Percentiles rank a stretch among this genome's conserved stretches.
Evolutionary conservation across 1,139 yeast species (phyloP).

Genomic region (Yamadazyma buinensis): DNA sequence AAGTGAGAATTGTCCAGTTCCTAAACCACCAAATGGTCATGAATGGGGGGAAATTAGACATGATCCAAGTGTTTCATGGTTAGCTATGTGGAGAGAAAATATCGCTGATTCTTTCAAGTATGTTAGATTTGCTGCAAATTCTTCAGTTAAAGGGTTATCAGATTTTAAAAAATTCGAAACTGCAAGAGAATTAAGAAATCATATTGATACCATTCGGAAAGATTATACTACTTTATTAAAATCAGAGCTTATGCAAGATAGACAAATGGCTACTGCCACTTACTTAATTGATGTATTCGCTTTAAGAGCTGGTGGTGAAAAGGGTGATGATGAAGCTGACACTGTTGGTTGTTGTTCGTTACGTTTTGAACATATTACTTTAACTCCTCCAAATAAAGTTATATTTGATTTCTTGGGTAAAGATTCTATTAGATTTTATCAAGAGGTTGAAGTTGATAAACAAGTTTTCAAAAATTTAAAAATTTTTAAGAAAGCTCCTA

Average conservation of each 20-base stretch:
- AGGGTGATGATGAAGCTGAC: slow-evolving; percentile 96
- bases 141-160: slow-evolving; percentile 86
- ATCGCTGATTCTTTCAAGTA: slow-evolving; percentile 80
- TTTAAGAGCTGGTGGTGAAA: slow-evolving; percentile 97
- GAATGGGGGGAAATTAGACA: slow-evolving; percentile 86
- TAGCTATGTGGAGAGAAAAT: slow-evolving; percentile 96
- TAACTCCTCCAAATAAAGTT: slow-evolving; percentile 82
- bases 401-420: slow-evolving; percentile 95
- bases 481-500: slow-evolving; percentile 83
- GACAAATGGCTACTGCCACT: slow-evolving; percentile 94
- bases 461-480: slow-evolving; percentile 88
- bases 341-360: slow-evolving; percentile 97
- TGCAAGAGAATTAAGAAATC: slow-evolving; percentile 75
- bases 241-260: slow-evolving; percentile 73
- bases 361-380: slow-evolving; percentile 81
- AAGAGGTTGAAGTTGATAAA: slow-evolving; percentile 84
- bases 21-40: slow-evolving; percentile 85
- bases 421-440: slow-evolving; percentile 88
- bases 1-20: slow-evolving; percentile 68
- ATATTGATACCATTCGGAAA: slow-evolving; percentile 67
- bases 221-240: slow-evolving; percentile 73
- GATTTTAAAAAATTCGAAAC: slow-evolving; percentile 92
- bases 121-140: slow-evolving; percentile 87
- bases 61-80: slow-evolving; percentile 91
- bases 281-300: slow-evolving; percentile 94